phyloP scores from a whole-genome alignment of 2,329 filamentous ascomycete genomes.

The Colletotrichum noveboracense region DNA sequence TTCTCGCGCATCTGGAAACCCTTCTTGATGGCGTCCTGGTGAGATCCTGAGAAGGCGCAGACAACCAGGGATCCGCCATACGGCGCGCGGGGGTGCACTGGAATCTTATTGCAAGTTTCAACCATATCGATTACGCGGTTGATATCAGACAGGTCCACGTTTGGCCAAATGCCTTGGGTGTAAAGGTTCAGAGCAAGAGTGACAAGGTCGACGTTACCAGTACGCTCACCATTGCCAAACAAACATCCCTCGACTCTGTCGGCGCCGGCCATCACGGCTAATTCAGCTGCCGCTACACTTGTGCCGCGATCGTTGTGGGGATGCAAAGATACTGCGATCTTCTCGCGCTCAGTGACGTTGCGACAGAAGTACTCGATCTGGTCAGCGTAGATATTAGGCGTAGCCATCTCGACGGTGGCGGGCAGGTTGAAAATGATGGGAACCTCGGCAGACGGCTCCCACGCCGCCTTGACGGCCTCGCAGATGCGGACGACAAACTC shows the following conservation, averaged over 20 bases:
- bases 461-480: conserved; percentile 91
- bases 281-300: no score
- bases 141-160: conserved; percentile 91
- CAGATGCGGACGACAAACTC: conserved; percentile 86
- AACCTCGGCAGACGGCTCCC: conserved; percentile 69
- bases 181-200: conserved; percentile 94
- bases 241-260: conserved; percentile 93
- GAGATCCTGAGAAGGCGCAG: conserved; percentile 88
- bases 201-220: conserved; percentile 93
- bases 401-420: conserved; percentile 93
- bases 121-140: conserved; percentile 85
- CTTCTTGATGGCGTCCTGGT: conserved; percentile 98
- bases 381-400: conserved; percentile 94
- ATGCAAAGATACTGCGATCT: conserved; percentile 87
- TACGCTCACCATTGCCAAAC: conserved; percentile 94
- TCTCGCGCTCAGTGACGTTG: conserved; percentile 83
- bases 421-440: conserved; percentile 97
- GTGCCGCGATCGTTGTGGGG: conserved; percentile 89
- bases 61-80: conserved; percentile 93
- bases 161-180: conserved; percentile 85
- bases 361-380: conserved; percentile 95
- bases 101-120: conserved; percentile 93
- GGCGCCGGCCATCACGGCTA: conserved; percentile 58
- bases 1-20: conserved; percentile 76
- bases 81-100: conserved; percentile 85